These are phyloP conservation scores for Saccharum officinarum DNA, from an alignment of 176 grass and related monocot species.

Conservation along the genomic window DNA sequence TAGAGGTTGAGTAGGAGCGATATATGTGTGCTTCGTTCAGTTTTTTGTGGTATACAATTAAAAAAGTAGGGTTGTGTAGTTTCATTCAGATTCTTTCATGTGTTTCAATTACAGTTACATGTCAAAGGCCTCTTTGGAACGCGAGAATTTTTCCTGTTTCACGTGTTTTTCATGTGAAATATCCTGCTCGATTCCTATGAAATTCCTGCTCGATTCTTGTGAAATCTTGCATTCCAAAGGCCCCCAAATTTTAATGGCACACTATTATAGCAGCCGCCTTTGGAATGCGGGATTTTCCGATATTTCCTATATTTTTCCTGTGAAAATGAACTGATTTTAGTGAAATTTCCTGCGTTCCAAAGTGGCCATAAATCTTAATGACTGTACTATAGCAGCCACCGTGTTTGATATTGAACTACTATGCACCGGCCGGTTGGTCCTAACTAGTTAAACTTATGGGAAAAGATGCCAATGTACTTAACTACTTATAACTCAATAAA, in stretches of 20 bases:
- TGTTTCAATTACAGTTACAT: background rate
- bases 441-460: background rate
- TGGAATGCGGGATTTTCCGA: background rate
- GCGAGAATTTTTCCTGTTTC: background rate
- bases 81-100: constrained; percentile 20
- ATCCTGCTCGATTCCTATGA: background rate
- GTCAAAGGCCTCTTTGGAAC: background rate
- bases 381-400: background rate
- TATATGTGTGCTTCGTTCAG: background rate
- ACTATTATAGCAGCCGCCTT: background rate
- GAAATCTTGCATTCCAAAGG: background rate
- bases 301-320: background rate
- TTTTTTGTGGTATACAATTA: background rate
- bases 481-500: background rate
- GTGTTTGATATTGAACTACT: background rate
- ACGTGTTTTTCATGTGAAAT: background rate
- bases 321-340: background rate
- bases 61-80: background rate
- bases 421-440: background rate
- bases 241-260: background rate
- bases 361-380: background rate
- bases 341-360: background rate
- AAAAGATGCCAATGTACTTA: background rate
- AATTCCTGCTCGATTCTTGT: background rate
- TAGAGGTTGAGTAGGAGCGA: background rate